Base-by-base conservation (phyloP, 192 early-diverging fungal genomes). In the Backusella tarrabulga region DNA sequence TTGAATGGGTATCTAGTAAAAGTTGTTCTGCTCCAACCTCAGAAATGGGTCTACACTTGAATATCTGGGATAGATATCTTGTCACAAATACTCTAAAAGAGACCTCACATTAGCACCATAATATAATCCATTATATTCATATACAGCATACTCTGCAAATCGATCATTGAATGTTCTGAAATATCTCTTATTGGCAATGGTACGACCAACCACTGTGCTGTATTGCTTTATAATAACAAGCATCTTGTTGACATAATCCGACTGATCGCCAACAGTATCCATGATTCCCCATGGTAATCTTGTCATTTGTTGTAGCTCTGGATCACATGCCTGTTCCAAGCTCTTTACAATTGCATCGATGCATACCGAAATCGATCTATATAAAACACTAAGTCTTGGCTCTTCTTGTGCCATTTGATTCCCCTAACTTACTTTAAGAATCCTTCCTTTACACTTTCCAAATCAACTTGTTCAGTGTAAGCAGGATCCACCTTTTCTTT, bases 21-120 rank as follows among this genome's bases (percentile, higher is more conserved):
- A 98, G 86, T 81, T 99, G 98, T 76, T 99, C 98, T 6, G 97
- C 97, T 29, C 97, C 98, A 56, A 97, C 91, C 85, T 97, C 97
- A 1, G 94, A 95, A 7, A 98, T 93, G 3, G 91, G 92, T 68
- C 89, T 88, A 80, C 95, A 97, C 21, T 85, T 83, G 29, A 86
- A 89, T 38, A 99, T 89, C 63, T 90, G 94, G 2, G 80, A 85
- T 44, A 91, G 78, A 77, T 93, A 95, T 44, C 89, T 88, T 1
- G 84, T 85, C 3, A 95, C 79, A 77, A 97, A 91, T 0, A 94
- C 82, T 44, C 94, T 95, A 77, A 12, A 11, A 40, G 11, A 40
- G 5, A 46, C 17, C 6, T 52, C 6, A 35, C 35, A 32, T 36
- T 6, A 42, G 21, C 44, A 41, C 72, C 34, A 6, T 4, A 11